Evolutionary conservation across 2,329 filamentous ascomycete species (phyloP).

Genomic region (Fusarium kyushuense): DNA sequence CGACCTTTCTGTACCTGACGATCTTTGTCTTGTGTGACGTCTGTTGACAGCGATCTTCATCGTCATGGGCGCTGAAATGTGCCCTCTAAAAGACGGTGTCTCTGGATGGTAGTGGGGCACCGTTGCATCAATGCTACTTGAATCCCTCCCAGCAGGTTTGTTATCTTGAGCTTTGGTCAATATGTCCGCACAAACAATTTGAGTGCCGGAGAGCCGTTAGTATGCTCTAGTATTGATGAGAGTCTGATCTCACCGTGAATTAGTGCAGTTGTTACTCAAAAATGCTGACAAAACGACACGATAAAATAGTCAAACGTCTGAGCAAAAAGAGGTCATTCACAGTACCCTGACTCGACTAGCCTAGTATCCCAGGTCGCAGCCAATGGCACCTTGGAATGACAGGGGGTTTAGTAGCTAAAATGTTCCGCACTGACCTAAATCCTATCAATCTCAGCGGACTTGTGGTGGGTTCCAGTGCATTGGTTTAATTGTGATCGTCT

Average conservation of each 20-base stretch:
- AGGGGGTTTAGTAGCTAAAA: conserved; percentile 1
- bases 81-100: conserved; percentile 6
- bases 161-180: not conserved
- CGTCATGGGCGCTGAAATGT: conserved; percentile 19
- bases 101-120: conserved; percentile 10
- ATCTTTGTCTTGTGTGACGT: not conserved
- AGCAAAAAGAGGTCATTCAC: not conserved
- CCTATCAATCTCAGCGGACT: not conserved
- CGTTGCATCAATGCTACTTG: conserved; percentile 9
- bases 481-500: conserved; percentile 25
- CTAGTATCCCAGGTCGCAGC: not conserved
- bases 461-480: conserved; percentile 1
- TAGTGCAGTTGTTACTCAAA: not conserved
- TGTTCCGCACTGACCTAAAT: not conserved
- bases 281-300: not conserved
- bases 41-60: not conserved
- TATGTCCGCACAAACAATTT: not conserved
- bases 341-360: conserved; percentile 4
- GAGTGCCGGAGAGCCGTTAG: not conserved
- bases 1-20: not conserved
- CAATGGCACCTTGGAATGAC: conserved; percentile 5
- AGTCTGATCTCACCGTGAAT: not conserved
- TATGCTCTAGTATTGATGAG: not conserved
- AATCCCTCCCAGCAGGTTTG: not conserved
- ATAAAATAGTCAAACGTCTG: not conserved